A percentile compares a stretch with the other conserved stretches of the same genome.
Evolutionary conservation across 1,284 basidiomycete species (phyloP).

Genomic region (Bjerkandera adusta): DNA sequence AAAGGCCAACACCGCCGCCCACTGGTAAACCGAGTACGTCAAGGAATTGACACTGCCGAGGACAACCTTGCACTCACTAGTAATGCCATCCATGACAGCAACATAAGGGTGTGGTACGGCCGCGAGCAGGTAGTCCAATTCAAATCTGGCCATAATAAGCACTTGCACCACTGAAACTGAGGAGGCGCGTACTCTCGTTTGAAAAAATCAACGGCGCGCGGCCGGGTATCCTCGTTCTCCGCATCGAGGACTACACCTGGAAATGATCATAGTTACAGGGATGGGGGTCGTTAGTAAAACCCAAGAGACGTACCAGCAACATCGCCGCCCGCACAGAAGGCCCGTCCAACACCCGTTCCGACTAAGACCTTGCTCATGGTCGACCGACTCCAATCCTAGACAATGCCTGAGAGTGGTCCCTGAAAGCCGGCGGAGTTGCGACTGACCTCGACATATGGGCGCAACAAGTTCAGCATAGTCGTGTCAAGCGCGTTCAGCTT

Average conservation of each 20-base stretch:
- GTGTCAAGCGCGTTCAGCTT: slow-evolving; percentile 89
- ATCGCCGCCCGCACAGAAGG: slow-evolving; percentile 96
- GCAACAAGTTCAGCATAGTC: slow-evolving; percentile 78
- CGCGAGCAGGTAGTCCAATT: slow-evolving; percentile 85
- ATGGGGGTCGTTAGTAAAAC: too few species aligned
- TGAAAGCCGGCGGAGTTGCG: neutral
- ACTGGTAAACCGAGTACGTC: slow-evolving; percentile 47
- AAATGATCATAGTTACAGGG: too few species aligned
- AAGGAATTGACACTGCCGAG: slow-evolving; percentile 4
- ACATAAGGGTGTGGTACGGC: slow-evolving; percentile 86
- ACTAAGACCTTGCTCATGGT: slow-evolving; percentile 77
- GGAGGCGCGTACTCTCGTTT: slow-evolving; percentile 69
- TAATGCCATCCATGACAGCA: slow-evolving; percentile 87
- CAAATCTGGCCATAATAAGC: slow-evolving; percentile 57
- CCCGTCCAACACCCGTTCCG: slow-evolving; percentile 74
- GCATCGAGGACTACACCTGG: slow-evolving; percentile 57
- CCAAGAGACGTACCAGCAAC: slow-evolving; percentile 67
- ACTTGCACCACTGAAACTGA: neutral
- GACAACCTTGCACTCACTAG: slow-evolving; percentile 57
- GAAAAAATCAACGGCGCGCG: slow-evolving; percentile 82
- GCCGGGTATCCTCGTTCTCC: slow-evolving; percentile 46
- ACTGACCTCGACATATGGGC: slow-evolving; percentile 71
- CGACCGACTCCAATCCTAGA: slow-evolving; percentile 78
- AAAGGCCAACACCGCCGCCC: slow-evolving; percentile 95
- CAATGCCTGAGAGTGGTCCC: slow-evolving; percentile 1